phyloP scores from a whole-genome alignment of 768 basidiomycete genomes.

The Xerocomus spinulosus region DNA sequence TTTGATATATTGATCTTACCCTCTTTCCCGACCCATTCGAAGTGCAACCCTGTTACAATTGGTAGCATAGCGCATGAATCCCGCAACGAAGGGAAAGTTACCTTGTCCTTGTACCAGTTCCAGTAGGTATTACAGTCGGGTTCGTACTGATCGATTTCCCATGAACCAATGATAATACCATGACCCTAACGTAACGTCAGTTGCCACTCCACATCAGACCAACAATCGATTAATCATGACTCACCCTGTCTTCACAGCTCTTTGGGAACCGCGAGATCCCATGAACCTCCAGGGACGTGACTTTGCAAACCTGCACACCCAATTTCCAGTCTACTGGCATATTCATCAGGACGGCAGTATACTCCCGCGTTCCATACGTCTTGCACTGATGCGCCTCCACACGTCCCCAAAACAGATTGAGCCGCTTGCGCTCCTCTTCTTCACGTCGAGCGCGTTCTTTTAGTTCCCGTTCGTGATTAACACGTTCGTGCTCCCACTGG shows the following conservation, averaged over 20 bases:
- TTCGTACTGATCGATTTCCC: slow-evolving; percentile 25
- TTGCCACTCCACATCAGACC: background rate
- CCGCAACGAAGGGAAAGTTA: background rate
- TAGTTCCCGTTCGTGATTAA: slow-evolving; percentile 13
- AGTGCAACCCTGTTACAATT: slow-evolving; percentile 28
- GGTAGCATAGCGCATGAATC: too few species aligned
- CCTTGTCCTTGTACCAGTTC: slow-evolving; percentile 29
- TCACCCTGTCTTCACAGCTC: slow-evolving; percentile 21
- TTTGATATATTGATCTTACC: slow-evolving; percentile 7
- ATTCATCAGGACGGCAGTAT: slow-evolving; percentile 28
- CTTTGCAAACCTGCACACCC: slow-evolving; percentile 23
- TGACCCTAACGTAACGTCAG: slow-evolving; percentile 12
- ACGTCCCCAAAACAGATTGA: slow-evolving; percentile 21
- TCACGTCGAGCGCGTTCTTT: slow-evolving; percentile 18
- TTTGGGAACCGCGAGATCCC: slow-evolving; percentile 13
- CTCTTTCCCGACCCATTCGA: slow-evolving; percentile 22
- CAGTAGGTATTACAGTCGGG: slow-evolving; percentile 26
- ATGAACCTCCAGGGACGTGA: slow-evolving; percentile 23
- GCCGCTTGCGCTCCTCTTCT: slow-evolving; percentile 16
- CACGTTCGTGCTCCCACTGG: slow-evolving; percentile 19
- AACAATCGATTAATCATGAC: background rate
- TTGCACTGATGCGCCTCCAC: slow-evolving; percentile 22
- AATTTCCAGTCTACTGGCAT: slow-evolving; percentile 20
- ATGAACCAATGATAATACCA: slow-evolving; percentile 21
- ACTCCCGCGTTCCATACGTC: slow-evolving; percentile 27